phyloP scores from a whole-genome alignment of 2,329 filamentous ascomycete genomes.

The Blastomyces emzantsi region DNA sequence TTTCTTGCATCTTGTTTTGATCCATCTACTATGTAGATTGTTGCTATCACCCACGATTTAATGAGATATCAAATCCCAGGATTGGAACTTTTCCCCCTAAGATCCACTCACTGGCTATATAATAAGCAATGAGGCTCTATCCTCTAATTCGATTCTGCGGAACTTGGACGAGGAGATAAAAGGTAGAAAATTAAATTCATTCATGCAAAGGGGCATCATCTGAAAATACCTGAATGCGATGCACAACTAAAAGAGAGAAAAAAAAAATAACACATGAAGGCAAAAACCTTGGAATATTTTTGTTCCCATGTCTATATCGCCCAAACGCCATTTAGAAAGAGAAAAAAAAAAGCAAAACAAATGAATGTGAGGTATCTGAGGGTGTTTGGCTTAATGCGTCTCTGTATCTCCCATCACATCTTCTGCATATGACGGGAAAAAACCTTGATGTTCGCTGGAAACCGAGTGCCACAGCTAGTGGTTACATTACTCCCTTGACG shows the following conservation, averaged over 20 bases:
- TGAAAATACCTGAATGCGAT: not conserved
- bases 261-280: not conserved
- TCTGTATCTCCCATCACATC: not conserved
- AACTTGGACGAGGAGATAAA: not conserved
- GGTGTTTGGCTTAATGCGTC: not conserved
- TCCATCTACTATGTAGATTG: too few species aligned
- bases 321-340: not conserved
- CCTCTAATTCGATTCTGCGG: not conserved
- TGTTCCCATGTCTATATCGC: constrained; percentile 1
- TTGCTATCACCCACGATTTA: too few species aligned
- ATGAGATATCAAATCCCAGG: too few species aligned
- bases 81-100: too few species aligned
- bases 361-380: not conserved
- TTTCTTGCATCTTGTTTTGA: too few species aligned
- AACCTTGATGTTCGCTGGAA: not conserved
- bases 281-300: not conserved
- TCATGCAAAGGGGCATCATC: not conserved
- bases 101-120: too few species aligned
- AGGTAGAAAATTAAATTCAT: not conserved
- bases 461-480: too few species aligned
- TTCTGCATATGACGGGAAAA: not conserved
- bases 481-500: not conserved
- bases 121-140: not conserved
- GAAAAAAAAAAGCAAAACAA: not conserved
- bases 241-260: not conserved